Conservation (phyloP, 176 grass and related monocot species). For the Avena atlantica region DNA sequence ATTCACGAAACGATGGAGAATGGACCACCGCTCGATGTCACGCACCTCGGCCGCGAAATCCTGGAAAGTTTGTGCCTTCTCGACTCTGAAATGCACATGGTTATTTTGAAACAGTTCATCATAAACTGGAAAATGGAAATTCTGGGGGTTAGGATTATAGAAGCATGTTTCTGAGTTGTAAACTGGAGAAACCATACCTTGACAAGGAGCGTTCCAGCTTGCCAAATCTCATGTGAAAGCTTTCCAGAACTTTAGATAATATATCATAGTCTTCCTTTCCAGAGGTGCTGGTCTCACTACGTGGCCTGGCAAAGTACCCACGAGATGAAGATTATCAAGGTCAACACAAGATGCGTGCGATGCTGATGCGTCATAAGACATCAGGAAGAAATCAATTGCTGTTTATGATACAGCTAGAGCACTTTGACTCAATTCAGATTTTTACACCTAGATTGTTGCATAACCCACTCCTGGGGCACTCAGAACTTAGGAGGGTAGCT, state of each 20-base stretch:
- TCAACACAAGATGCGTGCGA: slow-evolving; percentile 5
- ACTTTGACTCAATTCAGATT: background rate
- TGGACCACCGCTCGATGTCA: slow-evolving; percentile 41
- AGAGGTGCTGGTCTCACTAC: slow-evolving; percentile 30
- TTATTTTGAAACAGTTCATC: background rate
- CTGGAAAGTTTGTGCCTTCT: slow-evolving; percentile 34
- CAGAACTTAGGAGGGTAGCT: background rate
- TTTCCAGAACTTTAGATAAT: slow-evolving; percentile 47
- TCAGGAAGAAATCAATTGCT: slow-evolving; percentile 16
- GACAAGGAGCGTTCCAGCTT: slow-evolving; percentile 46
- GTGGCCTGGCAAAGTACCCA: slow-evolving; percentile 46
- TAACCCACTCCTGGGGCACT: background rate
- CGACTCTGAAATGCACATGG: slow-evolving; percentile 33
- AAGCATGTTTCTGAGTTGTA: background rate
- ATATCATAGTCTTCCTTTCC: slow-evolving; percentile 32
- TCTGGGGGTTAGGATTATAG: background rate
- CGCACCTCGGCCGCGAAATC: slow-evolving; percentile 16
- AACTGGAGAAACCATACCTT: slow-evolving; percentile 39
- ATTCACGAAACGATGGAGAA: slow-evolving; percentile 43
- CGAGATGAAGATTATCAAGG: slow-evolving; percentile 20
- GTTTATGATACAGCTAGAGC: slow-evolving; percentile 15
- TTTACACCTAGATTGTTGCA: slow-evolving; percentile 17
- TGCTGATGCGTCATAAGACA: background rate
- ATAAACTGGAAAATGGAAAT: background rate
- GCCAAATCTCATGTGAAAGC: slow-evolving; percentile 24